phyloP scores from a whole-genome alignment of 2,329 filamentous ascomycete species.

The Diaporthe longicolla region DNA sequence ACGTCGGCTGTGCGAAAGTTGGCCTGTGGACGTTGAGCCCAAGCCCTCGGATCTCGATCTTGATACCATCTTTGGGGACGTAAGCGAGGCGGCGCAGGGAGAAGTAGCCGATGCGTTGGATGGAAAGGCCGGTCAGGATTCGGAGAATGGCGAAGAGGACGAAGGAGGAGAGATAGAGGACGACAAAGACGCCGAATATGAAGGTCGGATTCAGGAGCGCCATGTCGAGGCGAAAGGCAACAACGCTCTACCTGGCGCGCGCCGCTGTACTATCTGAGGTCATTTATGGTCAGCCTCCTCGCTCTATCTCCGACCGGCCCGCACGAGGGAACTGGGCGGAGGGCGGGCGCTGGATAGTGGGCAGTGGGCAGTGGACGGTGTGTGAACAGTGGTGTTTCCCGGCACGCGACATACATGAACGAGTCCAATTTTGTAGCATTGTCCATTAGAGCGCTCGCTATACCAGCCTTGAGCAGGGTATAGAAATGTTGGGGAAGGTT shows the following conservation, averaged over 20 bases:
- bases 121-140: constrained; percentile 93
- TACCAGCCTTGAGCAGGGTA: constrained; percentile 28
- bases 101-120: constrained; percentile 94
- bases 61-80: constrained; percentile 88
- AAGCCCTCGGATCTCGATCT: constrained; percentile 79
- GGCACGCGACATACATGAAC: constrained; percentile 40
- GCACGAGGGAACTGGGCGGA: background rate
- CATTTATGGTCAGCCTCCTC: constrained; percentile 33
- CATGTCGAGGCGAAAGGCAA: constrained; percentile 59
- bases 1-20: constrained; percentile 97
- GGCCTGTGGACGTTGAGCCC: constrained; percentile 91
- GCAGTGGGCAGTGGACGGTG: background rate
- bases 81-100: constrained; percentile 93
- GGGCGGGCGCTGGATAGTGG: background rate
- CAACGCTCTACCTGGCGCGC: constrained; percentile 44
- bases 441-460: constrained; percentile 39
- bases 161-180: constrained; percentile 92
- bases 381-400: background rate
- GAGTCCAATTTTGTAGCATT: constrained; percentile 40
- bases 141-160: constrained; percentile 93
- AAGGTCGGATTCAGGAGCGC: constrained; percentile 83
- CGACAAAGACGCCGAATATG: constrained; percentile 85
- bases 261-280: constrained; percentile 42
- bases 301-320: constrained; percentile 30
- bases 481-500: constrained; percentile 33